phyloP scores from a whole-genome alignment of 1,284 basidiomycete genomes.

The Macrocybe sp. region DNA sequence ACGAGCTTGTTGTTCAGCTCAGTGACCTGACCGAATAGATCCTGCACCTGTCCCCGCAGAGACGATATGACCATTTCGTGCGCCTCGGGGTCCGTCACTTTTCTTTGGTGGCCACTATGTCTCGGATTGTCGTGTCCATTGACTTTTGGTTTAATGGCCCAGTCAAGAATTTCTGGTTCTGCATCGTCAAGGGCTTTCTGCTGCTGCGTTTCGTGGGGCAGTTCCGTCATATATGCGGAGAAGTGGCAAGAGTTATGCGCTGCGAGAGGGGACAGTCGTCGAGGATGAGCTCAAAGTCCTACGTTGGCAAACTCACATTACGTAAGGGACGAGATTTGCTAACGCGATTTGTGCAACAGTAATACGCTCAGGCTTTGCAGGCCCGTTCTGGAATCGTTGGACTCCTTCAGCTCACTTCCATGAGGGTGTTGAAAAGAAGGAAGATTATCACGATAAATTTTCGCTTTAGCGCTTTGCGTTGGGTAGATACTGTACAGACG shows the following conservation, averaged over 20 bases:
- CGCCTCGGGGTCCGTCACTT: conserved; percentile 45
- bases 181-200: background rate
- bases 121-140: conserved; percentile 9
- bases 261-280: background rate
- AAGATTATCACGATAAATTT: too few relatives aligned
- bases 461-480: too few relatives aligned
- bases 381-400: too few relatives aligned
- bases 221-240: background rate
- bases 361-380: background rate
- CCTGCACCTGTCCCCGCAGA: conserved; percentile 76
- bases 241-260: background rate
- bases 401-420: too few relatives aligned
- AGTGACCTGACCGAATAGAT: conserved; percentile 86
- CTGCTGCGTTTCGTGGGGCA: background rate
- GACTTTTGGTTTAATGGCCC: conserved; percentile 6
- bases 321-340: background rate
- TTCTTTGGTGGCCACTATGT: conserved; percentile 3
- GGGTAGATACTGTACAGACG: too few relatives aligned
- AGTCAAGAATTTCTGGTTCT: background rate
- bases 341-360: background rate
- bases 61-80: conserved; percentile 75
- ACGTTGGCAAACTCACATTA: background rate
- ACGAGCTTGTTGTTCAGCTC: conserved; percentile 93
- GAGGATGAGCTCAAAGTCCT: background rate
- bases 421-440: too few relatives aligned